Conservation (phyloP, 2,329 filamentous ascomycete species). For the Lizonia empirigonia region DNA sequence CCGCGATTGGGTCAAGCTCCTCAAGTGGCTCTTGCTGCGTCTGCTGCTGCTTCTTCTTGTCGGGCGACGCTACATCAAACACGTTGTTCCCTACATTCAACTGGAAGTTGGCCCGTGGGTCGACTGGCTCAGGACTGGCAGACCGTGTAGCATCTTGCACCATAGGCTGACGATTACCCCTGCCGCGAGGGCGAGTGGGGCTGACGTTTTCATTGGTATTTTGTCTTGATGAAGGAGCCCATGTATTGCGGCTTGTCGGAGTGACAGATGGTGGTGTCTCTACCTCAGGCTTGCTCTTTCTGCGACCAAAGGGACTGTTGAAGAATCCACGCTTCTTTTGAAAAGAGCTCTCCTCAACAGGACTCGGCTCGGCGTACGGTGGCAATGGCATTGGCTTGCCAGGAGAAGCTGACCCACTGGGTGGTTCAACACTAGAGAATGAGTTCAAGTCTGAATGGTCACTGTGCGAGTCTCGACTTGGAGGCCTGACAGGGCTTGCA, state of each 20-base stretch:
- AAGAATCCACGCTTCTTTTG: slow-evolving; percentile 85
- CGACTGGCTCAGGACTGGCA: slow-evolving; percentile 74
- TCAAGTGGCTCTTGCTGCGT: slow-evolving; percentile 54
- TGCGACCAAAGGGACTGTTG: slow-evolving; percentile 83
- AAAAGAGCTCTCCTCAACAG: slow-evolving; percentile 55
- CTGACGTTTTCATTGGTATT: slow-evolving; percentile 48
- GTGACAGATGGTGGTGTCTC: slow-evolving; percentile 57
- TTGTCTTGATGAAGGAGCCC: slow-evolving; percentile 53
- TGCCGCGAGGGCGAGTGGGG: slow-evolving; percentile 50
- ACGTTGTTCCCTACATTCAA: slow-evolving; percentile 96
- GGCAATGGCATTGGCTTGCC: slow-evolving; percentile 59
- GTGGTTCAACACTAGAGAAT: slow-evolving; percentile 81
- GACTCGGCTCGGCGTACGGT: slow-evolving; percentile 29
- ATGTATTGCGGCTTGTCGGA: slow-evolving; percentile 58
- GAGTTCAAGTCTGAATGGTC: slow-evolving; percentile 90
- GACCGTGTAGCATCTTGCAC: slow-evolving; percentile 43
- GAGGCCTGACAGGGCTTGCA: slow-evolving; percentile 72
- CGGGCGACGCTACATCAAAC: slow-evolving; percentile 85
- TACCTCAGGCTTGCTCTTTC: slow-evolving; percentile 84
- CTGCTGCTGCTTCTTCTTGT: slow-evolving; percentile 59
- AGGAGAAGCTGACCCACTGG: slow-evolving; percentile 75
- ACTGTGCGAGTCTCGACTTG: slow-evolving; percentile 86
- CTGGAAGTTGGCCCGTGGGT: slow-evolving; percentile 89
- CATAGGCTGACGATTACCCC: slow-evolving; percentile 34
- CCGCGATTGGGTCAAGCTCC: slow-evolving; percentile 84